phyloP scores from a whole-genome alignment of 306 rosid species.

The Oxytropis ochrocephala region DNA sequence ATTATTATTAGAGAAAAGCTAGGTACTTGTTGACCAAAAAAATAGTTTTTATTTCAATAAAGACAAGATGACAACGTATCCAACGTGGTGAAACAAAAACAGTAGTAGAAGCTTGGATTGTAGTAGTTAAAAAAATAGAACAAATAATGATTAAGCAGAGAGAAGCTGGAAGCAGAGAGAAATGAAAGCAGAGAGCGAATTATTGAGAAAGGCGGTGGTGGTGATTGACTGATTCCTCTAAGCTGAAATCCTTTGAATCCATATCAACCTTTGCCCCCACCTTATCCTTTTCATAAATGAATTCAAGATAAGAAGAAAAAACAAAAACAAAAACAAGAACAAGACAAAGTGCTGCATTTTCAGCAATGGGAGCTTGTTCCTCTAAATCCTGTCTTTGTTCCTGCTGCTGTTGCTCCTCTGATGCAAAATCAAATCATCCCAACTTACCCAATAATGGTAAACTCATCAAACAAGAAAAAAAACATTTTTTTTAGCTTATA shows the following conservation, averaged over 20 bases:
- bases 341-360: not conserved
- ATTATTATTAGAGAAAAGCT: too few relatives aligned
- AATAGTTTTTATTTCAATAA: too few relatives aligned
- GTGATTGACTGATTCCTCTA: not conserved
- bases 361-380: slow-evolving; percentile 91
- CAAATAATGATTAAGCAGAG: too few relatives aligned
- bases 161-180: too few relatives aligned
- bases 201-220: not conserved
- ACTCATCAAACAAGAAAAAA: not conserved
- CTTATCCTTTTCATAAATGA: not conserved
- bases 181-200: not conserved
- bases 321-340: not conserved
- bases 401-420: slow-evolving; percentile 83
- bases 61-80: not conserved
- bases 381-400: slow-evolving; percentile 69
- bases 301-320: not conserved
- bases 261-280: not conserved
- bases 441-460: slow-evolving; percentile 56
- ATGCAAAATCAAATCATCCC: slow-evolving; percentile 58
- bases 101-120: not conserved
- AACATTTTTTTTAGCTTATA: not conserved
- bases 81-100: not conserved
- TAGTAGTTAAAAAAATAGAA: not conserved
- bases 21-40: too few relatives aligned
- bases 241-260: not conserved